Conservation (phyloP, 2,329 filamentous ascomycete genomes). For the Trichoderma cornu-damae region DNA sequence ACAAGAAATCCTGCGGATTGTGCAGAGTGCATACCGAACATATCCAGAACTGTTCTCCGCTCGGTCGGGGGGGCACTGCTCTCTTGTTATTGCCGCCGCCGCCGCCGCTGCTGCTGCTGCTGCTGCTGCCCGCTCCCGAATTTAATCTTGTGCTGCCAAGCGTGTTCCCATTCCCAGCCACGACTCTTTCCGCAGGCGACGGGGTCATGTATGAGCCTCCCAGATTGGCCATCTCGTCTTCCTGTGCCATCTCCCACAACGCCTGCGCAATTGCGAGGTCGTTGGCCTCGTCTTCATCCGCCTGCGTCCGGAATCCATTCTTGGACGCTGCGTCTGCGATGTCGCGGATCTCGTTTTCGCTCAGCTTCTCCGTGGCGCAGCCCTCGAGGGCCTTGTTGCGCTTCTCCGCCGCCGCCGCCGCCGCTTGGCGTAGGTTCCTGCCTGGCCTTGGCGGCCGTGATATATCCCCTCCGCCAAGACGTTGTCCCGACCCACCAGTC, state of each 20-base stretch:
- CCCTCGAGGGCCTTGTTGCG: constrained; percentile 63
- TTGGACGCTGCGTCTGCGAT: constrained; percentile 58
- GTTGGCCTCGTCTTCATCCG: constrained; percentile 84
- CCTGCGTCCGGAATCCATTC: constrained; percentile 75
- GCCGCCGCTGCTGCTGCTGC: neutral
- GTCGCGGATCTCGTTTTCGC: constrained; percentile 60
- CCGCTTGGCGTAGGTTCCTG: constrained; percentile 65
- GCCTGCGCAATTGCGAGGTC: constrained; percentile 81
- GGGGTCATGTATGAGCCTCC: neutral
- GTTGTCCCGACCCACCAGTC: constrained; percentile 64
- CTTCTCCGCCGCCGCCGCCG: constrained; percentile 65
- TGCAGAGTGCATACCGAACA: constrained; percentile 54
- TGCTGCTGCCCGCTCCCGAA: neutral
- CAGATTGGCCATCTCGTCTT: constrained; percentile 35
- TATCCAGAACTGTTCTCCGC: constrained; percentile 38
- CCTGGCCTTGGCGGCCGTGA: constrained; percentile 40
- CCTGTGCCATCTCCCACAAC: constrained; percentile 78
- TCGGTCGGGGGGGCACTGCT: neutral
- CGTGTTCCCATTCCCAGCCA: constrained; percentile 43
- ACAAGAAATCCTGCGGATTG: constrained; percentile 47
- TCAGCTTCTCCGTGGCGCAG: constrained; percentile 67
- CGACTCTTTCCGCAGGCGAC: constrained; percentile 12
- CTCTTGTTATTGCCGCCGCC: neutral
- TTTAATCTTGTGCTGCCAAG: neutral
- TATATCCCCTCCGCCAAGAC: constrained; percentile 59